These are phyloP conservation scores for Groenewaldozyma auringiensis DNA, from an alignment of 1,139 yeast genomes.

Conservation along the genomic window DNA sequence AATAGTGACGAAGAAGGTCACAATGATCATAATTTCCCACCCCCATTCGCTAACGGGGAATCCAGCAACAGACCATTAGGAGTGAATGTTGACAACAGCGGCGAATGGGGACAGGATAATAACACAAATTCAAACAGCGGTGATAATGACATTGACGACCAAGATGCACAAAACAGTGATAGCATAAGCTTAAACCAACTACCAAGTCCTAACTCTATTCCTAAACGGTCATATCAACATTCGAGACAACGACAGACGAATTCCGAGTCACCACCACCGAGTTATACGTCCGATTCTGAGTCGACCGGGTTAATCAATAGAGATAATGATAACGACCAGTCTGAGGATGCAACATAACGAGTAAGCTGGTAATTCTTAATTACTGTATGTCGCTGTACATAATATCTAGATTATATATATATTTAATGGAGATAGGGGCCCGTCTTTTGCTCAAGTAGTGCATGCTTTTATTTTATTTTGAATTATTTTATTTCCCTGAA, in stretches of 20 bases:
- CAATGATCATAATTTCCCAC: neutral
- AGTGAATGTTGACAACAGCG: neutral
- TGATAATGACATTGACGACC: constrained; percentile 2
- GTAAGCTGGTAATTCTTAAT: no score
- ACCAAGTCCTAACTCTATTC: constrained; percentile 5
- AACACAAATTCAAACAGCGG: neutral
- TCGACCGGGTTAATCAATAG: neutral
- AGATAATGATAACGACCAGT: no score
- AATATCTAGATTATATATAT: constrained; percentile 2
- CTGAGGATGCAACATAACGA: no score
- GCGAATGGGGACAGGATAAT: neutral
- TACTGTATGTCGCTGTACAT: neutral
- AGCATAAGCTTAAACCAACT: constrained; percentile 3
- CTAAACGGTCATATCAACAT: neutral
- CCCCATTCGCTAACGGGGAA: neutral
- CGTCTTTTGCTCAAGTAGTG: neutral
- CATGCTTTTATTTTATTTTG: constrained; percentile 16
- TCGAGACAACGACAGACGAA: constrained; percentile 3
- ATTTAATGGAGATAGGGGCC: neutral
- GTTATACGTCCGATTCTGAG: constrained; percentile 20
- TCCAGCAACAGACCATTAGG: neutral
- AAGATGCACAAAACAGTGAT: constrained; percentile 2
- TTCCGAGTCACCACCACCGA: constrained; percentile 23
- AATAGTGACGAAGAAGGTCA: neutral
- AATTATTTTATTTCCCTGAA: constrained; percentile 20